A percentile compares a stretch with the other conserved stretches of the same genome.
Conservation (phyloP, 768 basidiomycete genomes). For the Polyporus arcularius region DNA sequence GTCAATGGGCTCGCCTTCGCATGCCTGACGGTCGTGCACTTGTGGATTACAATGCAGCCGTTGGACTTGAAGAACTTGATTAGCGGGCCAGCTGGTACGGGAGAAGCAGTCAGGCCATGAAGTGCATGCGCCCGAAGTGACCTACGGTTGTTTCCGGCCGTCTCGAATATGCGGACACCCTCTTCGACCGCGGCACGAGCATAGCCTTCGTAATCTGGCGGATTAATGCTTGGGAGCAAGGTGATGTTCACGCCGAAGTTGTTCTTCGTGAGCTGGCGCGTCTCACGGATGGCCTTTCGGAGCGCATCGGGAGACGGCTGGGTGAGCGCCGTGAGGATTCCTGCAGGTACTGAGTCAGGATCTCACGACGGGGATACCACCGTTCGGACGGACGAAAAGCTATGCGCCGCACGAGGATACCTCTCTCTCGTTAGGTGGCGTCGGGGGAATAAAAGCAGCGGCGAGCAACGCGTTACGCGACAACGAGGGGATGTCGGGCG, state of each 20-base stretch:
- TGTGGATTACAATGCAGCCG: slow-evolving; percentile 82
- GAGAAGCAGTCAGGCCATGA: too few relatives aligned
- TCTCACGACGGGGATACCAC: too few relatives aligned
- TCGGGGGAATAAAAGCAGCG: too few relatives aligned
- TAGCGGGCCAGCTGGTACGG: background rate
- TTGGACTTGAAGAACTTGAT: slow-evolving; percentile 76
- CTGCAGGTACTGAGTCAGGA: too few relatives aligned
- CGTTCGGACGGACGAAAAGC: too few relatives aligned
- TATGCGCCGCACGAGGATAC: too few relatives aligned
- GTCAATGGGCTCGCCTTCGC: slow-evolving; percentile 56
- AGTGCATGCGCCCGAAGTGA: too few relatives aligned
- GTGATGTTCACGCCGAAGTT: slow-evolving; percentile 88
- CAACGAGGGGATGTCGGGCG: too few relatives aligned
- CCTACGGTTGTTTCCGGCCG: slow-evolving; percentile 88
- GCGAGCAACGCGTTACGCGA: too few relatives aligned
- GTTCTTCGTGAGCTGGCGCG: slow-evolving; percentile 64
- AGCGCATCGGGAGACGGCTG: slow-evolving; percentile 85
- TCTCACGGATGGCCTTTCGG: slow-evolving; percentile 77
- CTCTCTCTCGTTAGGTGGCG: too few relatives aligned
- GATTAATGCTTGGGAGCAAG: slow-evolving; percentile 84
- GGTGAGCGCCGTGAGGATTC: slow-evolving; percentile 85
- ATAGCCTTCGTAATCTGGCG: slow-evolving; percentile 88
- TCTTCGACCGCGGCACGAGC: slow-evolving; percentile 83
- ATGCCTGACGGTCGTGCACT: slow-evolving; percentile 85
- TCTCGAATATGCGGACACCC: slow-evolving; percentile 88